phyloP scores from a whole-genome alignment of 2,329 filamentous ascomycete genomes.

The Bipolaris victoriae region DNA sequence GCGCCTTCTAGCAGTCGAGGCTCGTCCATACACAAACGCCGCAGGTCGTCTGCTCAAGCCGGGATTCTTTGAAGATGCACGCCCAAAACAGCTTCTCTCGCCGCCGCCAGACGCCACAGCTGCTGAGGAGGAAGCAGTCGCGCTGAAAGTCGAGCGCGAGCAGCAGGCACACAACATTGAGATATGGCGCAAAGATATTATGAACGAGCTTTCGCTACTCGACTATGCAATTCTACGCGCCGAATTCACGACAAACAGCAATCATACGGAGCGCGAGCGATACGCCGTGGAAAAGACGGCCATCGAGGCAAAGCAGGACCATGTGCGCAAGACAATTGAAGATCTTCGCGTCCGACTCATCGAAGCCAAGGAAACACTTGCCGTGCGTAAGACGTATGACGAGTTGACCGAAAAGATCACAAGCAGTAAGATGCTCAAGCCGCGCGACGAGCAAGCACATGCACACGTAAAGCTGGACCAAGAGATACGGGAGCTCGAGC shows the following conservation, averaged over 20 bases:
- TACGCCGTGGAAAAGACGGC: slow-evolving; percentile 81
- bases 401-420: slow-evolving; percentile 87
- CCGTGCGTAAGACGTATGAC: slow-evolving; percentile 84
- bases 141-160: slow-evolving; percentile 55
- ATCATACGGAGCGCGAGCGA: slow-evolving; percentile 79
- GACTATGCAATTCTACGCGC: slow-evolving; percentile 86
- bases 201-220: slow-evolving; percentile 86
- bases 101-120: slow-evolving; percentile 68
- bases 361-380: slow-evolving; percentile 67
- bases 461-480: slow-evolving; percentile 82
- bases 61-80: slow-evolving; percentile 65
- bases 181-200: slow-evolving; percentile 81
- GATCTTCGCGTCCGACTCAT: slow-evolving; percentile 77
- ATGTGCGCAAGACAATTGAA: slow-evolving; percentile 76
- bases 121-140: slow-evolving; percentile 54
- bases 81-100: slow-evolving; percentile 64
- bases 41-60: slow-evolving; percentile 78
- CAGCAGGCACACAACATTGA: slow-evolving; percentile 62
- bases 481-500: slow-evolving; percentile 86
- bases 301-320: slow-evolving; percentile 78
- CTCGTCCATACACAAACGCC: slow-evolving; percentile 88
- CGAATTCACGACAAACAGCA: slow-evolving; percentile 84
- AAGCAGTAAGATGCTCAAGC: slow-evolving; percentile 76
- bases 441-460: slow-evolving; percentile 80
- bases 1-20: slow-evolving; percentile 87